A percentile compares a stretch with the other conserved stretches of the same genome.
Evolutionary conservation across 495 filamentous ascomycete species (phyloP).

Genomic region (Paragyromitra xinjiangensis): DNA sequence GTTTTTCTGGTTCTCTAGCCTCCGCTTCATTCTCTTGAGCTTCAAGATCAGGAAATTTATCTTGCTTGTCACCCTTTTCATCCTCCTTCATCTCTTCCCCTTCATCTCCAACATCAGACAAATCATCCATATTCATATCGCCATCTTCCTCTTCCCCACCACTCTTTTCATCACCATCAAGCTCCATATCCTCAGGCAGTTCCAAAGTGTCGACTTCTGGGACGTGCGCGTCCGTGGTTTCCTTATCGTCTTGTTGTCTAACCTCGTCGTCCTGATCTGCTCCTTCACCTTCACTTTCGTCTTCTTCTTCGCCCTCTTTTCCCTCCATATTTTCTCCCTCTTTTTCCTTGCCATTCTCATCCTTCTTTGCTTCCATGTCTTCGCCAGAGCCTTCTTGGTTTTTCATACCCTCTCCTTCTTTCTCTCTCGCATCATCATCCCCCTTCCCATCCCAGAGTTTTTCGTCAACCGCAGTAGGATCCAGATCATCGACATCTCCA

Average conservation of each 20-base stretch:
- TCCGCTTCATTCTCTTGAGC: constrained; percentile 36
- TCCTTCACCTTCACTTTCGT: constrained; percentile 67
- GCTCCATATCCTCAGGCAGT: constrained; percentile 74
- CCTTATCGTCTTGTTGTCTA: constrained; percentile 68
- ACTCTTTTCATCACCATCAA: constrained; percentile 71
- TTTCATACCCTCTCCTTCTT: constrained; percentile 77
- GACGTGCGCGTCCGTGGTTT: constrained; percentile 73
- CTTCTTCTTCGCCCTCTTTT: constrained; percentile 64
- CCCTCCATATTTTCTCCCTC: constrained; percentile 58
- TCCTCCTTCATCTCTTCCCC: constrained; percentile 65
- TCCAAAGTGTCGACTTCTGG: constrained; percentile 75
- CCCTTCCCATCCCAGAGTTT: constrained; percentile 94
- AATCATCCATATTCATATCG: constrained; percentile 75
- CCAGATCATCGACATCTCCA: constrained; percentile 87
- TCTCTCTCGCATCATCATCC: constrained; percentile 78
- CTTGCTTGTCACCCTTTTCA: constrained; percentile 65
- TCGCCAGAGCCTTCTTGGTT: constrained; percentile 72
- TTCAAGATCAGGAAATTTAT: constrained; percentile 55
- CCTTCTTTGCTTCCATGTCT: constrained; percentile 68
- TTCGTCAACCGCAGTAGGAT: constrained; percentile 89
- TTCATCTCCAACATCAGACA: constrained; percentile 62
- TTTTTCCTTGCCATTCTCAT: constrained; percentile 65
- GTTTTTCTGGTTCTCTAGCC: constrained; percentile 33
- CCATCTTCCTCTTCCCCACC: constrained; percentile 73
- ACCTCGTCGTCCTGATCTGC: constrained; percentile 70